These are phyloP conservation scores for maize (Zea mays) DNA, from an alignment of 176 grass and related monocot genomes.

Conservation along the genomic window DNA sequence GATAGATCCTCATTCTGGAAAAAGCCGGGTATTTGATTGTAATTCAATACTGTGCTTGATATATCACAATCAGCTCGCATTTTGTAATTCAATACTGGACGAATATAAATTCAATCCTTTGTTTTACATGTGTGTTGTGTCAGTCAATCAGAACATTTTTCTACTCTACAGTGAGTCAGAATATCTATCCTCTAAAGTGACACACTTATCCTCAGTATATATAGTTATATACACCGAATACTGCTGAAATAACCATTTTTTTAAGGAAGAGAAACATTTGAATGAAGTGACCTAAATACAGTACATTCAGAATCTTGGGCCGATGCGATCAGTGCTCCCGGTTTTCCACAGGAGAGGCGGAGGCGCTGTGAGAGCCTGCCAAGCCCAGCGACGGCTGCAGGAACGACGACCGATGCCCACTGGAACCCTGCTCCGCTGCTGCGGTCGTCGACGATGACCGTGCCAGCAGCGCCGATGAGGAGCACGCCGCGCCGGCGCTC, in stretches of 20 bases:
- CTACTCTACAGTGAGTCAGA: slow-evolving; percentile 30
- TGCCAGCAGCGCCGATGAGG: slow-evolving; percentile 40
- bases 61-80: neutral
- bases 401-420: slow-evolving; percentile 39
- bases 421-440: slow-evolving; percentile 27
- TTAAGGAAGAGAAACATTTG: neutral
- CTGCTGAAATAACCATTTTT: slow-evolving; percentile 35
- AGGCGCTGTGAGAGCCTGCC: slow-evolving; percentile 48
- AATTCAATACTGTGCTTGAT: neutral
- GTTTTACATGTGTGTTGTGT: slow-evolving; percentile 15
- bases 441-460: neutral
- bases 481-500: slow-evolving; percentile 27
- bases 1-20: neutral
- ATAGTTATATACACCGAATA: slow-evolving; percentile 36
- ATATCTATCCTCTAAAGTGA: slow-evolving; percentile 7
- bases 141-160: slow-evolving; percentile 12
- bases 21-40: neutral
- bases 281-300: slow-evolving; percentile 4
- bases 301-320: slow-evolving; percentile 21
- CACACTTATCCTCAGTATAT: slow-evolving; percentile 4
- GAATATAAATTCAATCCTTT: slow-evolving; percentile 8
- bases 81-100: neutral
- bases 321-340: slow-evolving; percentile 29
- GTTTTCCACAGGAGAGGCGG: slow-evolving; percentile 51
- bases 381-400: slow-evolving; percentile 44